Evolutionary conservation across 208 protist genomes (phyloP), one percentile per base, ranked within the genome.

Genomic region (Naegleria fowleri): DNA sequence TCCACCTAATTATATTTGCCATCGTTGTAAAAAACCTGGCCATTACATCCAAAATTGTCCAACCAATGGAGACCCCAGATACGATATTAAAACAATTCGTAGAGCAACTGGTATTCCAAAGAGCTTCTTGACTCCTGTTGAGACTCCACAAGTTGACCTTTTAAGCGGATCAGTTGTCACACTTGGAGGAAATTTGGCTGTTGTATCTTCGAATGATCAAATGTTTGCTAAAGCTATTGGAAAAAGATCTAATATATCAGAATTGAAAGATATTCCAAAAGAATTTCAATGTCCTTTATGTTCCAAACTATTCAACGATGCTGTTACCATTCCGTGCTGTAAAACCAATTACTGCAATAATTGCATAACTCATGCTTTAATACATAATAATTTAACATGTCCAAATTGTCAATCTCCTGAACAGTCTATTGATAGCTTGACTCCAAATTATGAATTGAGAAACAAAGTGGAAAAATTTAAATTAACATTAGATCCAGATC

Each of bases 11-110:
- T 94, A 94, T 90, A 67, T 94, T 25, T 94, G 93, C 38, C 92
- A 94, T 67, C 19, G 93, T 38, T 94, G 93, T 79, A 87, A 92
- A 41, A 90, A 94, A 75, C 92, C 93, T 16, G 93, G 92, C 1
- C 93, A 95, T 55, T 95, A 86, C 22, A 95, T 94, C 0, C 91
- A 95, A 48, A 85, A 93, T 39, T 95, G 94, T 91, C 93, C 94
- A 22, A 95, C 94, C 3, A 94, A 95, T 43, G 93, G 93, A 6
- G 92, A 94, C 58, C 90, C 90, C 3, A 85, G 75, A 11, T 95
- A 90, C 75, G 91, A 95, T 55, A 59, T 93, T 55, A 87, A 83
- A 22, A 92, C 91, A 33, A 88, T 93, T 11, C 94, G 94, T 59
- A 90, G 91, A 19, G 48, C 94, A 38, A 92, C 88, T 5, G 94